Evolutionary conservation across 2,329 filamentous ascomycete genomes (phyloP).

Genomic region (Aureobasidium lini): DNA sequence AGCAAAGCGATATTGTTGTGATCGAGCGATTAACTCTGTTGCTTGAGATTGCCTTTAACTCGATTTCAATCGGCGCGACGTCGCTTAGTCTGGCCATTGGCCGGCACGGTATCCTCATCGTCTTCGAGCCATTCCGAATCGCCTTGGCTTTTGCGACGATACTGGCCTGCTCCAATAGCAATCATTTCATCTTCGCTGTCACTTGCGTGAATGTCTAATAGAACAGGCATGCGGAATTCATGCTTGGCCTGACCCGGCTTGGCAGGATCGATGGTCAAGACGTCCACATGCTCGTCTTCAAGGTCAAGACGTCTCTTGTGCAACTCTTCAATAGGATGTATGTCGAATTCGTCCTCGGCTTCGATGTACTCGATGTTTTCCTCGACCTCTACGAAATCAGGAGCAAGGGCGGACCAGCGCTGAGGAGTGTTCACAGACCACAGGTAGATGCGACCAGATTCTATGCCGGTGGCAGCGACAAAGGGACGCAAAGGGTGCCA

Average conservation of each 20-base stretch:
- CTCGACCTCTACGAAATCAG: slow-evolving; percentile 94
- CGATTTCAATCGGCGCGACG: slow-evolving; percentile 14
- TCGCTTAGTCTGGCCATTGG: slow-evolving; percentile 15
- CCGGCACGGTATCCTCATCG: slow-evolving; percentile 30
- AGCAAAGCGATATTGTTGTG: too few species aligned
- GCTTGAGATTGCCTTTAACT: not conserved
- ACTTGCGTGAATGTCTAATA: slow-evolving; percentile 87
- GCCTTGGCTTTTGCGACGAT: slow-evolving; percentile 76
- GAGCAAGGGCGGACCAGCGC: slow-evolving; percentile 92
- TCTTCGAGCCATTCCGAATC: slow-evolving; percentile 58
- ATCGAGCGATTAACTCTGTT: too few species aligned
- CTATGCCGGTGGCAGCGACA: slow-evolving; percentile 83
- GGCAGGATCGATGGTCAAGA: slow-evolving; percentile 66
- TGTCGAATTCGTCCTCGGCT: slow-evolving; percentile 94
- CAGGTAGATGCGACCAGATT: slow-evolving; percentile 87
- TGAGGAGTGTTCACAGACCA: slow-evolving; percentile 95
- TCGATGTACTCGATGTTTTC: slow-evolving; percentile 98
- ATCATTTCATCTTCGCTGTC: slow-evolving; percentile 88
- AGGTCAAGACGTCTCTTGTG: slow-evolving; percentile 82
- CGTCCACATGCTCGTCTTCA: slow-evolving; percentile 91
- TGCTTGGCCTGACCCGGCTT: slow-evolving; percentile 39
- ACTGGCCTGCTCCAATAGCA: slow-evolving; percentile 65
- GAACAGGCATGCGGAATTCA: slow-evolving; percentile 77
- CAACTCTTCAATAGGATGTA: slow-evolving; percentile 89
- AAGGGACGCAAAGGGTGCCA: slow-evolving; percentile 89